phyloP scores from a whole-genome alignment of 495 filamentous ascomycete genomes.

The Penicillium parvum region DNA sequence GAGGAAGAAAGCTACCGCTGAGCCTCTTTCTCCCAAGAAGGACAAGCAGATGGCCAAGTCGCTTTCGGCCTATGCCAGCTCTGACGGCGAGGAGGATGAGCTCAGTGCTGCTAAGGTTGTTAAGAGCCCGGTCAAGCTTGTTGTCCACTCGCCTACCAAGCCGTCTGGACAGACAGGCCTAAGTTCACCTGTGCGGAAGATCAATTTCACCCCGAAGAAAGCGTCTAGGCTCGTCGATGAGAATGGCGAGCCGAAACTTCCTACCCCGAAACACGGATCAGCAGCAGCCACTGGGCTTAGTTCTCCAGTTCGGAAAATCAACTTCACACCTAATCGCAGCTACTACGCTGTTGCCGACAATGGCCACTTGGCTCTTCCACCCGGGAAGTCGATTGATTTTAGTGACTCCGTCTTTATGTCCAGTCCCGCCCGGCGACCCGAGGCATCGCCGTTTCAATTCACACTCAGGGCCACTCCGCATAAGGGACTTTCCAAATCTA shows the following conservation, averaged over 20 bases:
- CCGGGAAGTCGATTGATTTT: slow-evolving; percentile 32
- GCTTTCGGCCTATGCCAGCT: slow-evolving; percentile 37
- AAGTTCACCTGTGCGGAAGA: slow-evolving; percentile 39
- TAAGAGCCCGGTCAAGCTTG: slow-evolving; percentile 23
- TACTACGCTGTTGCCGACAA: slow-evolving; percentile 18
- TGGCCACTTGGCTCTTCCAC: slow-evolving; percentile 22
- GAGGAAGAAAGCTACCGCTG: slow-evolving; percentile 27
- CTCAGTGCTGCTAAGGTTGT: slow-evolving; percentile 40
- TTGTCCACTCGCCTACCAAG: slow-evolving; percentile 42
- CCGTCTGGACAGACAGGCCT: slow-evolving; percentile 23
- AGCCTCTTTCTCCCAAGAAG: slow-evolving; percentile 56
- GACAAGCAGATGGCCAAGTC: slow-evolving; percentile 48
- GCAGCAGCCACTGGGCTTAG: slow-evolving; percentile 17
- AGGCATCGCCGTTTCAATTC: slow-evolving; percentile 48
- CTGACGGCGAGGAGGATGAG: slow-evolving; percentile 50
- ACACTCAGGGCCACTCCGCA: slow-evolving; percentile 34
- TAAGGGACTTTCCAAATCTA: slow-evolving; percentile 14
- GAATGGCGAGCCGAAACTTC: slow-evolving; percentile 31
- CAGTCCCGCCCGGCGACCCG: slow-evolving; percentile 47
- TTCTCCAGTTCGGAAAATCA: slow-evolving; percentile 31
- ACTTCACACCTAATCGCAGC: slow-evolving; percentile 27
- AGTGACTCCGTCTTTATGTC: slow-evolving; percentile 39
- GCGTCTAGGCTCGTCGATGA: slow-evolving; percentile 29
- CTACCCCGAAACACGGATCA: slow-evolving; percentile 26
- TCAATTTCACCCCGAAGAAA: slow-evolving; percentile 37